Evolutionary conservation across 2,329 filamentous ascomycete species (phyloP).

Genomic region (Diplocarpon rosae): DNA sequence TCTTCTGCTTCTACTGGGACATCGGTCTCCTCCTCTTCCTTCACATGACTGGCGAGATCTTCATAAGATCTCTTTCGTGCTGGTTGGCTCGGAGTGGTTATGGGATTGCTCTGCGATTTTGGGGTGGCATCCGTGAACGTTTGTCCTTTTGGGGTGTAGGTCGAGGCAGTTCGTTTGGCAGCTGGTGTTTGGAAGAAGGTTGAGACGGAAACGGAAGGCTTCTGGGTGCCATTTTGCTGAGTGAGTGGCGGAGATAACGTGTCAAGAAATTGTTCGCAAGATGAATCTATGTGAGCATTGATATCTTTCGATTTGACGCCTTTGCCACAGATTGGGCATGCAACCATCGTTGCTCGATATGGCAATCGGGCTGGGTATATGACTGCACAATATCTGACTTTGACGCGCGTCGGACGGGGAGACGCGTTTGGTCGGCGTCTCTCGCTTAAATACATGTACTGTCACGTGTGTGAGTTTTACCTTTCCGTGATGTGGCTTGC

Average conservation of each 20-base stretch:
- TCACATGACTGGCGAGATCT: conserved; percentile 12
- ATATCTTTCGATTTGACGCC: conserved; percentile 63
- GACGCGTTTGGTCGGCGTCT: too few species aligned
- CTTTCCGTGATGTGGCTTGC: too few species aligned
- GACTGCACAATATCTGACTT: too few species aligned
- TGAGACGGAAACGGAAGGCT: conserved; percentile 38
- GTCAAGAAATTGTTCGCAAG: conserved; percentile 58
- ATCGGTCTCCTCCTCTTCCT: conserved; percentile 9
- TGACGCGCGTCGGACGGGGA: too few species aligned
- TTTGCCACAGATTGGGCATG: conserved; percentile 73
- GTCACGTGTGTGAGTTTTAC: too few species aligned
- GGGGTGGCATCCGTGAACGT: too few species aligned
- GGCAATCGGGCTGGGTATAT: too few species aligned
- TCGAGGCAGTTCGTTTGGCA: conserved; percentile 38
- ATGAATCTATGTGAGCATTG: conserved; percentile 84
- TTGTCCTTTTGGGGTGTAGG: conserved; percentile 17
- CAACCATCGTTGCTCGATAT: conserved; percentile 35
- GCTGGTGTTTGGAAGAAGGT: conserved; percentile 52
- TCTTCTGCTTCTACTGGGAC: conserved; percentile 2
- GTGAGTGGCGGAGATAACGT: conserved; percentile 30
- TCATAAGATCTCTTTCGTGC: conserved; percentile 26
- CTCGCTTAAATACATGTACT: too few species aligned
- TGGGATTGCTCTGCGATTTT: conserved; percentile 25
- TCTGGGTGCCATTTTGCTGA: conserved; percentile 29
- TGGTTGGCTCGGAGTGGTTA: conserved; percentile 13